Evolutionary conservation across 768 basidiomycete species (phyloP).

Genomic region (Austroboletus festivus): DNA sequence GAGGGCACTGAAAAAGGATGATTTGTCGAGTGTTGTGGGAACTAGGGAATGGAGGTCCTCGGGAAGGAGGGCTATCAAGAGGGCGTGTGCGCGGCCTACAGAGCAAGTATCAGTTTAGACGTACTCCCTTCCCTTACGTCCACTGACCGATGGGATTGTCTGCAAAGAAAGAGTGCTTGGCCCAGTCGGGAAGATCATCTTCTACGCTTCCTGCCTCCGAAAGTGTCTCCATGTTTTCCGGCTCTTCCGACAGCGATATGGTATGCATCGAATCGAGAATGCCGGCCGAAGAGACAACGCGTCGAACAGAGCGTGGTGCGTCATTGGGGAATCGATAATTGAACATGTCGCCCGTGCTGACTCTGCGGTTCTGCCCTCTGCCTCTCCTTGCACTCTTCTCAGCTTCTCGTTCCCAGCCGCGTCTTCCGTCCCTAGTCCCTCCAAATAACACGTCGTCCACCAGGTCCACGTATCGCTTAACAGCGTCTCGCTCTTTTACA

Average conservation of each 20-base stretch:
- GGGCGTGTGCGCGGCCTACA: conserved; percentile 61
- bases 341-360: conserved; percentile 31
- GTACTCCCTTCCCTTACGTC: conserved; percentile 1
- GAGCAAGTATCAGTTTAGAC: conserved; percentile 3
- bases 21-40: conserved; percentile 29
- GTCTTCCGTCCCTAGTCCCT: conserved; percentile 45
- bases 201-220: conserved; percentile 47
- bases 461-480: conserved; percentile 65
- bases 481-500: conserved; percentile 51
- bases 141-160: conserved; percentile 58
- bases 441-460: conserved; percentile 80
- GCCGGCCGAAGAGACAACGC: conserved; percentile 56
- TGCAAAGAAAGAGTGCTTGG: conserved; percentile 52
- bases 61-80: conserved; percentile 62
- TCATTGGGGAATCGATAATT: conserved; percentile 21
- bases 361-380: conserved; percentile 35
- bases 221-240: conserved; percentile 49
- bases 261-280: conserved; percentile 52
- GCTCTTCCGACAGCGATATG: conserved; percentile 53
- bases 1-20: conserved; percentile 49
- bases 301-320: conserved; percentile 31
- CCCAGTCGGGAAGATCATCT: conserved; percentile 77
- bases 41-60: conserved; percentile 44
- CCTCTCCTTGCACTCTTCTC: conserved; percentile 44
- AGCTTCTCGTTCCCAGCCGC: conserved; percentile 48